Conservation (phyloP, 441 rosid species). For the Euphorbia corollata region DNA sequence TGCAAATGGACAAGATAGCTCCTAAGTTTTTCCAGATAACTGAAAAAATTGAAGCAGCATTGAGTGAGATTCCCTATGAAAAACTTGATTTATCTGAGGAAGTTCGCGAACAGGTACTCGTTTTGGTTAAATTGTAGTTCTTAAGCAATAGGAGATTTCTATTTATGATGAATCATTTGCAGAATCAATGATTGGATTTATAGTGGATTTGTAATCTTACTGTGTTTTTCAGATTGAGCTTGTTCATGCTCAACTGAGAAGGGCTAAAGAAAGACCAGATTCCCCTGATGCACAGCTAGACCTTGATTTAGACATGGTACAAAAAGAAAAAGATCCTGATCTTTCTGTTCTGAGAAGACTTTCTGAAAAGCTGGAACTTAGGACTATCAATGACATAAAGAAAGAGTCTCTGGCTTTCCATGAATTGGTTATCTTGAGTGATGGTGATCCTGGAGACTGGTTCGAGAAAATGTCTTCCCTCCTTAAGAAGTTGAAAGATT, state of each 20-base stretch:
- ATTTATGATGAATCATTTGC: not conserved
- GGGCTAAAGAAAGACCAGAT: conserved; percentile 63
- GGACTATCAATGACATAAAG: conserved; percentile 61
- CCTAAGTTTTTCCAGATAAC: conserved; percentile 43
- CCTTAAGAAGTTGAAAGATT: conserved; percentile 64
- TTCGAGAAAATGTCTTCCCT: conserved; percentile 59
- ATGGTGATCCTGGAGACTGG: conserved; percentile 50
- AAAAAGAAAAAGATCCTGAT: conserved; percentile 51
- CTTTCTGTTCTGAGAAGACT: conserved; percentile 53
- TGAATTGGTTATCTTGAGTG: conserved; percentile 53
- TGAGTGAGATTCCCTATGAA: conserved; percentile 52
- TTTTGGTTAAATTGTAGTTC: not conserved
- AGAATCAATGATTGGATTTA: not conserved
- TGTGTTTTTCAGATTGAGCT: conserved; percentile 52
- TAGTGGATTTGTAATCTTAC: not conserved
- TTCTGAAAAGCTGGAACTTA: conserved; percentile 71
- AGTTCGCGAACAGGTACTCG: conserved; percentile 74
- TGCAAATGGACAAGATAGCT: conserved; percentile 41
- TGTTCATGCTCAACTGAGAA: conserved; percentile 72
- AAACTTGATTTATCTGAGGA: conserved; percentile 63
- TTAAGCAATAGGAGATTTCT: not conserved
- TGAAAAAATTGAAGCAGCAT: conserved; percentile 61
- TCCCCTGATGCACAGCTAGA: conserved; percentile 55
- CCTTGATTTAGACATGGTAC: conserved; percentile 55
- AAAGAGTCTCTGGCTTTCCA: conserved; percentile 74